These are phyloP conservation scores for Periconia sp. DNA, from an alignment of 2,329 filamentous ascomycete species.

Conservation along the genomic window DNA sequence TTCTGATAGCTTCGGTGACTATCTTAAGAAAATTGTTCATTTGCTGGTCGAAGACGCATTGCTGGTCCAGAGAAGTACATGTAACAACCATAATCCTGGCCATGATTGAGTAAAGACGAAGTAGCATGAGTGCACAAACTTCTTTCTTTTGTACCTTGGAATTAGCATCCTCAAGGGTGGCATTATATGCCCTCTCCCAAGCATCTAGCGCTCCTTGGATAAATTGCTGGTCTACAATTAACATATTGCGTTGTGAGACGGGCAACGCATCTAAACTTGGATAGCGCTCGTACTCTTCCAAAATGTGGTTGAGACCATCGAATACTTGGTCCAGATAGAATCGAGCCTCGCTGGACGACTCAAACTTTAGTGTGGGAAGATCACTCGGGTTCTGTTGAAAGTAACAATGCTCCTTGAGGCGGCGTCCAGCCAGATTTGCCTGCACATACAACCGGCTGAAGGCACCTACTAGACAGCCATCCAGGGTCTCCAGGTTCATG, in stretches of 20 bases:
- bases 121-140: slow-evolving; percentile 6
- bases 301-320: not conserved
- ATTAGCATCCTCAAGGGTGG: not conserved
- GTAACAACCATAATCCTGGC: slow-evolving; percentile 22
- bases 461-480: too few relatives aligned
- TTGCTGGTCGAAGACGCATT: slow-evolving; percentile 29
- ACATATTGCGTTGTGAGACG: not conserved
- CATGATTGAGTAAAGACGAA: slow-evolving; percentile 26
- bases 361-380: slow-evolving; percentile 2
- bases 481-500: too few relatives aligned
- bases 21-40: slow-evolving; percentile 16
- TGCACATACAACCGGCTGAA: too few relatives aligned
- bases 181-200: slow-evolving; percentile 6
- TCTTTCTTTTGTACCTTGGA: not conserved
- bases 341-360: slow-evolving; percentile 5
- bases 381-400: too few relatives aligned
- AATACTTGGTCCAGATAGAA: slow-evolving; percentile 6
- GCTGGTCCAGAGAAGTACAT: slow-evolving; percentile 7
- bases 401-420: too few relatives aligned
- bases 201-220: slow-evolving; percentile 6
- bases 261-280: not conserved
- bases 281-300: not conserved
- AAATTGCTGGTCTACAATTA: not conserved
- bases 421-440: too few relatives aligned
- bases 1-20: slow-evolving; percentile 39